phyloP scores from a whole-genome alignment of 2,329 filamentous ascomycete genomes.

The Monosporascus sp. region DNA sequence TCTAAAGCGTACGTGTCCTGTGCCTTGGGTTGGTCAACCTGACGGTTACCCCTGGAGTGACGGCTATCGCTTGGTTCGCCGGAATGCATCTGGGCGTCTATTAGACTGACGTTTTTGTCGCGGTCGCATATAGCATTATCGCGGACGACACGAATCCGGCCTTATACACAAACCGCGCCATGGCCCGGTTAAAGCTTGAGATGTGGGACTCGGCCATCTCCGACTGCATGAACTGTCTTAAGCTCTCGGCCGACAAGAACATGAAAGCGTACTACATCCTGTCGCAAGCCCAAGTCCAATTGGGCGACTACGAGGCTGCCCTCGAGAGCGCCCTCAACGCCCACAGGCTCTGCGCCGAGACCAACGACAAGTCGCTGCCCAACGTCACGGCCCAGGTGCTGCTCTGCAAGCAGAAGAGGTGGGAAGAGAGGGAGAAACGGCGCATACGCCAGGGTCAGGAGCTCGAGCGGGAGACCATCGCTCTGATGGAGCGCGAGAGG shows the following conservation, averaged over 20 bases:
- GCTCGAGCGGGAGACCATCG: constrained; percentile 56
- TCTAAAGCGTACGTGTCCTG: constrained; percentile 58
- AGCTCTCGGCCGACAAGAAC: constrained; percentile 51
- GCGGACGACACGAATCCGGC: constrained; percentile 71
- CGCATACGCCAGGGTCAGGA: constrained; percentile 50
- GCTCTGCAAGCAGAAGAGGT: constrained; percentile 77
- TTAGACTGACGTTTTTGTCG: neutral
- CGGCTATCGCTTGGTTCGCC: too few species aligned
- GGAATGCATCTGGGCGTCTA: neutral
- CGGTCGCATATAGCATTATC: constrained; percentile 55
- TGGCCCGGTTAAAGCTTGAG: constrained; percentile 70
- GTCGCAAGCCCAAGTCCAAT: constrained; percentile 73
- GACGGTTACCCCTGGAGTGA: too few species aligned
- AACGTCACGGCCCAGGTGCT: constrained; percentile 71
- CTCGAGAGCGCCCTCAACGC: constrained; percentile 65
- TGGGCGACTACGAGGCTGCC: constrained; percentile 68
- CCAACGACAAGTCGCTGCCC: constrained; percentile 61
- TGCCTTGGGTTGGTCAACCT: neutral
- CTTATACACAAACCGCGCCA: constrained; percentile 85
- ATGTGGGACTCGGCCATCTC: constrained; percentile 69
- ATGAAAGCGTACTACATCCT: constrained; percentile 85
- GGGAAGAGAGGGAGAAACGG: constrained; percentile 67
- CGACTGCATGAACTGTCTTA: constrained; percentile 72
- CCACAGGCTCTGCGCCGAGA: constrained; percentile 62
- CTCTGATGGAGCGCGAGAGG: constrained; percentile 42